Conservation (phyloP, 1,284 basidiomycete species). For the Coniferiporia sulphurascens region DNA sequence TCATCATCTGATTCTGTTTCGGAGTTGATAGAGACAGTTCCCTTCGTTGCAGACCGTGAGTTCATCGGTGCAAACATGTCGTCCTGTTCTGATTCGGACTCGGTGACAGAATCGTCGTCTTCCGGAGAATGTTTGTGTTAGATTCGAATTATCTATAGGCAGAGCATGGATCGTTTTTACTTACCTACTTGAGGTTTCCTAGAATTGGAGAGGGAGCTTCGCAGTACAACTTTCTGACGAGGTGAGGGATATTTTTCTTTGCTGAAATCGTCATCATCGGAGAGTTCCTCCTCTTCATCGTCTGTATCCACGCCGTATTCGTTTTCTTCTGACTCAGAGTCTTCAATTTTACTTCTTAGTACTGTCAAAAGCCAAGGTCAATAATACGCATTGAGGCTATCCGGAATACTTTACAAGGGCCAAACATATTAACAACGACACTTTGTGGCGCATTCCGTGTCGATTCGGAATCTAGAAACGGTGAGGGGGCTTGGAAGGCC, state of each 20-base stretch:
- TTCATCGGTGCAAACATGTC: not conserved
- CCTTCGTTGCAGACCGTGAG: not conserved
- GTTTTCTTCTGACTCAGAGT: constrained; percentile 10
- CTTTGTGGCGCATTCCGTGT: constrained; percentile 17
- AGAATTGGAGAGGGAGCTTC: not conserved
- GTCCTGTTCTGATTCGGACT: constrained; percentile 37
- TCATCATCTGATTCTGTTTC: constrained; percentile 17
- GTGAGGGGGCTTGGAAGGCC: not conserved
- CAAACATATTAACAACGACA: constrained; percentile 23
- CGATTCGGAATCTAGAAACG: not conserved
- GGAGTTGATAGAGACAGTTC: constrained; percentile 6
- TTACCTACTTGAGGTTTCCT: not conserved
- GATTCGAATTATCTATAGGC: not conserved
- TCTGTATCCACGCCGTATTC: constrained; percentile 15
- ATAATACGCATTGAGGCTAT: not conserved
- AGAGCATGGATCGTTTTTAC: not conserved
- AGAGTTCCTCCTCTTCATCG: constrained; percentile 16
- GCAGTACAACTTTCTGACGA: not conserved
- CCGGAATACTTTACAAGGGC: constrained; percentile 6
- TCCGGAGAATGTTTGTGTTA: not conserved
- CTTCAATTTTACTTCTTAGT: not conserved
- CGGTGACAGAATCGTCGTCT: constrained; percentile 34
- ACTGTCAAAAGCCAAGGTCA: not conserved
- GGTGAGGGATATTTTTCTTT: constrained; percentile 12
- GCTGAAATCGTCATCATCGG: constrained; percentile 15